Evolutionary conservation across 2,329 filamentous ascomycete genomes (phyloP), one percentile per base, ranked within the genome.

Genomic region (Trichoderma simmonsii): DNA sequence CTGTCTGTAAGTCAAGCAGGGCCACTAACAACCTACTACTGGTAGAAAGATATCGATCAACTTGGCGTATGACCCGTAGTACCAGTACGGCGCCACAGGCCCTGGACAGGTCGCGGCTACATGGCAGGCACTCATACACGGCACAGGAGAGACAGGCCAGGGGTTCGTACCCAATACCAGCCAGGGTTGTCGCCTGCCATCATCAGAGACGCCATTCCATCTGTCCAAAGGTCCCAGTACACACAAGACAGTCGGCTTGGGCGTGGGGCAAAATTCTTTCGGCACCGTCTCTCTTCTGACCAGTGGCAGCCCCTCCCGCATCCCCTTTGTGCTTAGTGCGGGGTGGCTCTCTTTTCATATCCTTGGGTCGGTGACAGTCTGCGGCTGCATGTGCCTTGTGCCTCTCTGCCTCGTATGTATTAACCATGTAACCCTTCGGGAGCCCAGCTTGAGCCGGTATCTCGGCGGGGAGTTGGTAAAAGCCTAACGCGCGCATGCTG

Each of bases 291-390:
- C 68, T 73, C 62, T 71, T 70, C 71, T 71, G 74, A 68, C 74
- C 69, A 73, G 43, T 64, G 66, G 75, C 73, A 75, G 74, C 73
- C 74, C 74, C 36, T 76, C 74, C 76, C 74, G 75, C 73, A 73
- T 74, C 77, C 74, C 65, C 36, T 78, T 75, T 69, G 24, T 62
- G 77, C 72, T 73, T 78, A 79, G 76, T 77, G 78, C 77, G 78
- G 77, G 77, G 77, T 78, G 73, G 64, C 21, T 32, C 24, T 28
- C 34, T 21, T 24, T 56, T 54, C 30, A 30, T 67, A 57, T 67
- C 30, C 48, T 26, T 39, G 57, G 64, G 30, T 67, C 48, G 64
- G 64, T 67, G 64, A 67, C 64, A 57, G 48, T 28, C 26, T 56
- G 39, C 43, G 62, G 39, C 62, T 65, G 62, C 48, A 67, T 67